Conservation (phyloP, 352 stramenopile species). For the Globisporangium cederbergense region DNA sequence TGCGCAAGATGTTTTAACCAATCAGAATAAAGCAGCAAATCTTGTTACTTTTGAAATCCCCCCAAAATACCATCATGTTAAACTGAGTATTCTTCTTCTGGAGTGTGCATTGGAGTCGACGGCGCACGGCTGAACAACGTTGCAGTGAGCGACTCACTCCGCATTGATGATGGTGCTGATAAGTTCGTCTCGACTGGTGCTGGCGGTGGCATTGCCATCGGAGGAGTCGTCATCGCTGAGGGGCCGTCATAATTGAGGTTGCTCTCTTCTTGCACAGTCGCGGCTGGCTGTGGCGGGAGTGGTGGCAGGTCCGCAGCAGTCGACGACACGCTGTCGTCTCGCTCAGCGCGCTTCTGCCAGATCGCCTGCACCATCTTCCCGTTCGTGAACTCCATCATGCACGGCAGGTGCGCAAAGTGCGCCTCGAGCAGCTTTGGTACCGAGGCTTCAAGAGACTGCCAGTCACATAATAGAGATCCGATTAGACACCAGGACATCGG, state of each 20-base stretch:
- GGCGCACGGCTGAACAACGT: neutral
- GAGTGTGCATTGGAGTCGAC: neutral
- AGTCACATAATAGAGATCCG: constrained; percentile 5
- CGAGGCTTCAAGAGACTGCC: constrained; percentile 50
- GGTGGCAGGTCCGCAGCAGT: neutral
- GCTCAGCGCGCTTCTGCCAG: constrained; percentile 55
- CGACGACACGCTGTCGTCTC: constrained; percentile 21
- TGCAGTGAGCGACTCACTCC: neutral
- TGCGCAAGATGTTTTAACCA: no score
- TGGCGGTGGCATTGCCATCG: neutral
- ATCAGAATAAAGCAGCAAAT: no score
- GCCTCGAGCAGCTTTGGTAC: constrained; percentile 63
- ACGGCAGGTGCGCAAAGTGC: constrained; percentile 61
- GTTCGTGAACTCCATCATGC: constrained; percentile 60
- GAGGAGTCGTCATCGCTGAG: neutral
- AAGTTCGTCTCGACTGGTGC: neutral
- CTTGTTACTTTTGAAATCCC: no score
- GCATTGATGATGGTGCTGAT: neutral
- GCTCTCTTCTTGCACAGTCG: neutral
- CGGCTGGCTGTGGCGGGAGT: neutral
- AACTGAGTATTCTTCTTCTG: neutral
- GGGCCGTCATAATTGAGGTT: neutral
- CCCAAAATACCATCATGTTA: neutral
- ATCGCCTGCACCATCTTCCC: constrained; percentile 60
- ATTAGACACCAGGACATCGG: neutral